phyloP scores from a whole-genome alignment of 768 basidiomycete genomes.

The Tricholoma sp. region DNA sequence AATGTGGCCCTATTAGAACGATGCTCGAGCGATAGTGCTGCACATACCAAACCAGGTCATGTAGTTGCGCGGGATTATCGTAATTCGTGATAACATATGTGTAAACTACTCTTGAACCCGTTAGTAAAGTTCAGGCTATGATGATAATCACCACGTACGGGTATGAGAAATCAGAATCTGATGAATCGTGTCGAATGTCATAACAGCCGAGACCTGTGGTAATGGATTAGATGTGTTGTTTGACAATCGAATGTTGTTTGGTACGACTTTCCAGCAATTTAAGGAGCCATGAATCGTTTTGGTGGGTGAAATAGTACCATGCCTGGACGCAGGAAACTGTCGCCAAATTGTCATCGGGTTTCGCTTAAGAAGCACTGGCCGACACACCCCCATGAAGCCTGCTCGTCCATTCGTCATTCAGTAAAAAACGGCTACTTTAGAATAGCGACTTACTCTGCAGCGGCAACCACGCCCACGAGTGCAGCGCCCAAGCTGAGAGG shows the following conservation, averaged over 20 bases:
- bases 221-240: background rate
- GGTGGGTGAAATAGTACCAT: conserved; percentile 50
- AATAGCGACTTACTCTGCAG: conserved; percentile 38
- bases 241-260: background rate
- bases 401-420: background rate
- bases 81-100: conserved; percentile 42
- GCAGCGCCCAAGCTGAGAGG: conserved; percentile 44
- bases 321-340: conserved; percentile 52
- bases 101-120: conserved; percentile 36
- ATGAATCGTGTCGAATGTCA: conserved; percentile 47
- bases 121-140: background rate
- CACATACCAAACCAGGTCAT: conserved; percentile 37
- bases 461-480: conserved; percentile 44
- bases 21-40: background rate
- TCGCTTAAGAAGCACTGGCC: background rate
- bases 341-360: background rate
- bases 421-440: background rate
- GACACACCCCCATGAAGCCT: conserved; percentile 48
- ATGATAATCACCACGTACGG: conserved; percentile 22
- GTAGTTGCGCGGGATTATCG: conserved; percentile 22
- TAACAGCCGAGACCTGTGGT: conserved; percentile 41
- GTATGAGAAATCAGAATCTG: conserved; percentile 51
- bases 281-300: conserved; percentile 44
- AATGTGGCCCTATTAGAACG: background rate
- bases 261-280: conserved; percentile 39